Evolutionary conservation across 495 filamentous ascomycete species (phyloP).

Genomic region (Penicillium diatomitis): DNA sequence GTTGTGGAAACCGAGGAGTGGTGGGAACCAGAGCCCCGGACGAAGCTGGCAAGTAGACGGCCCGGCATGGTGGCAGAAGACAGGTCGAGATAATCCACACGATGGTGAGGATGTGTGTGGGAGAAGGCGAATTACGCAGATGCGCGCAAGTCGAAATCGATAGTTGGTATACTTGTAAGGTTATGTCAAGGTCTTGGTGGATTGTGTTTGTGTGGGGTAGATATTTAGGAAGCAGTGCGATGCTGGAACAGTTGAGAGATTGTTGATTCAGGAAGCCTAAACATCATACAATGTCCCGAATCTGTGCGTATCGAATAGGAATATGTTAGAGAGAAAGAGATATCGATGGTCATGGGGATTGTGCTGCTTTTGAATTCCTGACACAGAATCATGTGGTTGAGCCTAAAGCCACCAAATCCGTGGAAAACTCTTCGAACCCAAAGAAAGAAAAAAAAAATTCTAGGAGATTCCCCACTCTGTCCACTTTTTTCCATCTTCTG

Average conservation of each 20-base stretch:
- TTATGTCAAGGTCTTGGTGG: too few relatives aligned
- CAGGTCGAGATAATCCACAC: too few relatives aligned
- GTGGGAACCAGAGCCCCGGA: constrained; percentile 30
- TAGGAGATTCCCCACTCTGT: constrained; percentile 7
- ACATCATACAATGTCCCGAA: constrained; percentile 15
- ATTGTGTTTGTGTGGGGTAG: background rate
- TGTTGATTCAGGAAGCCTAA: constrained; percentile 12
- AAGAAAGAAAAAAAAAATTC: constrained; percentile 4
- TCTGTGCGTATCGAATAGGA: background rate
- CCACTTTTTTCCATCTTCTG: constrained; percentile 1
- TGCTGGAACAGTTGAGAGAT: constrained; percentile 19
- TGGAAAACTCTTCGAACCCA: constrained; percentile 12
- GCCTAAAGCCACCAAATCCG: constrained; percentile 18
- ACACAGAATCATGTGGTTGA: constrained; percentile 16
- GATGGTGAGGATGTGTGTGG: too few relatives aligned
- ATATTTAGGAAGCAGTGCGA: constrained; percentile 22
- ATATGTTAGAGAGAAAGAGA: background rate
- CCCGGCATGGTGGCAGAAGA: constrained; percentile 29
- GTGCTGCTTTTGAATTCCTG: constrained; percentile 13
- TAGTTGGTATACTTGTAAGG: too few relatives aligned
- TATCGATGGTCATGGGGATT: background rate
- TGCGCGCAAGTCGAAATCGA: too few relatives aligned
- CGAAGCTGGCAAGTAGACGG: constrained; percentile 38
- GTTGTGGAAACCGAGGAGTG: constrained; percentile 28
- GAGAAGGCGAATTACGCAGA: too few relatives aligned